Percentiles rank a stretch among this genome's conserved stretches.
These are phyloP conservation scores for Trichoderma oligosporum DNA, from an alignment of 2,329 filamentous ascomycete species.

Conservation along the genomic window DNA sequence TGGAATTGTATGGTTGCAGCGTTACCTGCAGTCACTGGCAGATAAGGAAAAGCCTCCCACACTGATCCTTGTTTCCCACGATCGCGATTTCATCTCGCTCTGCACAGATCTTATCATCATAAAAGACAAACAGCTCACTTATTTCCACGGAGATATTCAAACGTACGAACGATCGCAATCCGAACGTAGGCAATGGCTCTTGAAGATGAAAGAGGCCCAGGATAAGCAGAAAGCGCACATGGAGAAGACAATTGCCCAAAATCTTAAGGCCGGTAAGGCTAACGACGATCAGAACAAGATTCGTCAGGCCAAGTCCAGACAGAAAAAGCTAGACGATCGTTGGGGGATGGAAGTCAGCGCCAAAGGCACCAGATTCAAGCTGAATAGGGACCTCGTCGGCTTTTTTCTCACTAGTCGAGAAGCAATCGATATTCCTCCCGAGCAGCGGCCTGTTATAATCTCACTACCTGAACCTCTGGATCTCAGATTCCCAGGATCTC, in stretches of 20 bases:
- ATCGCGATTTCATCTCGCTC: constrained; percentile 73
- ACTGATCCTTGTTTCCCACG: constrained; percentile 76
- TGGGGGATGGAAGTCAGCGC: constrained; percentile 72
- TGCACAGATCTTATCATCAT: constrained; percentile 76
- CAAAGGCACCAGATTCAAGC: constrained; percentile 72
- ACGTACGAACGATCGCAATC: constrained; percentile 66
- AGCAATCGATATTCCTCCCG: constrained; percentile 67
- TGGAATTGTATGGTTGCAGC: constrained; percentile 80
- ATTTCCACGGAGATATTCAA: constrained; percentile 71
- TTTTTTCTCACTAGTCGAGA: constrained; percentile 56
- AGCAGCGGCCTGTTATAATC: constrained; percentile 56
- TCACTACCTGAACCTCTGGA: constrained; percentile 61
- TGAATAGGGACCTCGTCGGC: constrained; percentile 69
- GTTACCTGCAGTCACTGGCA: constrained; percentile 59
- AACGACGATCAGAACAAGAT: constrained; percentile 82
- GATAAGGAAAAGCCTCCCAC: constrained; percentile 56
- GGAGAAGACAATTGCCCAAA: constrained; percentile 70
- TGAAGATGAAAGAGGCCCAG: constrained; percentile 75
- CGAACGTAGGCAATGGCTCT: constrained; percentile 64
- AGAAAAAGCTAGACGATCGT: constrained; percentile 79
- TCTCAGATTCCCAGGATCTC: constrained; percentile 68
- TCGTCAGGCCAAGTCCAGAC: constrained; percentile 76
- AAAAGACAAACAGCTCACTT: constrained; percentile 65
- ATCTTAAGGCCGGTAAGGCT: constrained; percentile 69
- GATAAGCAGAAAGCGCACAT: constrained; percentile 78